These are phyloP conservation scores for Gastroboletus turbinatus DNA, from an alignment of 1,284 basidiomycete species.

Conservation along the genomic window DNA sequence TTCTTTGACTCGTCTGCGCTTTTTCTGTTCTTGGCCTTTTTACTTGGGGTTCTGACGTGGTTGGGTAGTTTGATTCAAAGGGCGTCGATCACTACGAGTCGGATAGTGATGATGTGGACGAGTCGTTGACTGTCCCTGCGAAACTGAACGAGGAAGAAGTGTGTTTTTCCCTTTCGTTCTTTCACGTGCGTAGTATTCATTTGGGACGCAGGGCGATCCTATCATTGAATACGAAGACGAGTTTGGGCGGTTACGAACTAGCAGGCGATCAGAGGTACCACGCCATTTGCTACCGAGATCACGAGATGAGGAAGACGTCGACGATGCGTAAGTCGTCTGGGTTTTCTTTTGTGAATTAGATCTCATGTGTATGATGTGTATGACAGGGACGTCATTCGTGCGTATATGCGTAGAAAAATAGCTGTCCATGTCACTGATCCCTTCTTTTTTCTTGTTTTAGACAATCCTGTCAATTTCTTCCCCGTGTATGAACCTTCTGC, in stretches of 20 bases:
- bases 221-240: constrained; percentile 86
- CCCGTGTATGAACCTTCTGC: constrained; percentile 84
- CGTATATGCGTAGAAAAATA: constrained; percentile 35
- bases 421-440: background rate
- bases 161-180: background rate
- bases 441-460: constrained; percentile 39
- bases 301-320: constrained; percentile 36
- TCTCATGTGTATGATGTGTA: constrained; percentile 14
- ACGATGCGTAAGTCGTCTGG: constrained; percentile 52
- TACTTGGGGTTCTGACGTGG: constrained; percentile 12
- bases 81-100: constrained; percentile 54
- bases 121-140: constrained; percentile 60
- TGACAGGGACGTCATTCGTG: constrained; percentile 58
- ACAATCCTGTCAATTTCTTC: constrained; percentile 77
- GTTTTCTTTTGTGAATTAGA: background rate
- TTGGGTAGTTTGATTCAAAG: constrained; percentile 71
- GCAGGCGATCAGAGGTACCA: constrained; percentile 75
- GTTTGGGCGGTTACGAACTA: constrained; percentile 73
- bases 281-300: constrained; percentile 50
- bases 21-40: background rate
- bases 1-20: background rate
- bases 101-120: constrained; percentile 73
- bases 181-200: constrained; percentile 1
- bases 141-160: constrained; percentile 44
- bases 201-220: constrained; percentile 57